Percentiles rank a stretch among this genome's conserved stretches.
Conservation (phyloP, 345 rosid species). For the Cardiospermum halicacabum region DNA sequence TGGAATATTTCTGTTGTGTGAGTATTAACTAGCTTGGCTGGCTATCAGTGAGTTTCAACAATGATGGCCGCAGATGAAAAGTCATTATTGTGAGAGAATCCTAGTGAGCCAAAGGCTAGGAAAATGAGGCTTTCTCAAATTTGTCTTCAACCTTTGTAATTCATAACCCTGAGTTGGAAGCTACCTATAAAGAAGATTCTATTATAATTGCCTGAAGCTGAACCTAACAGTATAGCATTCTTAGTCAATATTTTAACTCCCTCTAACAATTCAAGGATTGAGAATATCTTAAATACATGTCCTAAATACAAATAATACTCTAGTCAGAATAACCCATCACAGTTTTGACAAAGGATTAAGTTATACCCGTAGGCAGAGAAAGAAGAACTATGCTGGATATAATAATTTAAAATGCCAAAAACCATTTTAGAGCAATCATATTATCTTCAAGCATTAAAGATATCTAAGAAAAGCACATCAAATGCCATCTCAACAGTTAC, state of each 20-base stretch:
- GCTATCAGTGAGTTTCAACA: too few relatives aligned
- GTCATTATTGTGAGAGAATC: too few relatives aligned
- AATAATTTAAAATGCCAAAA: not conserved
- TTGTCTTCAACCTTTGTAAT: too few relatives aligned
- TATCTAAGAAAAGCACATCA: slow-evolving; percentile 8
- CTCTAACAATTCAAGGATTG: not conserved
- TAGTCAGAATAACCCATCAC: not conserved
- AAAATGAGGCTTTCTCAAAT: too few relatives aligned
- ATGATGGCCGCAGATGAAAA: too few relatives aligned
- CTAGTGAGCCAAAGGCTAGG: too few relatives aligned
- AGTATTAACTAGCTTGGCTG: too few relatives aligned
- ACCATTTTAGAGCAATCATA: not conserved
- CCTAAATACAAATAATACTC: not conserved
- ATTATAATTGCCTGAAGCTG: too few relatives aligned
- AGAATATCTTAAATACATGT: slow-evolving; percentile 3
- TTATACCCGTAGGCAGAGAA: not conserved
- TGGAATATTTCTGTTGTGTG: too few relatives aligned
- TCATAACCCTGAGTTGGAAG: too few relatives aligned
- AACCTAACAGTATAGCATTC: not conserved
- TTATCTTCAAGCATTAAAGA: not conserved
- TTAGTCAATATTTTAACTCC: not conserved
- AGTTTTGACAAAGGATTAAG: not conserved
- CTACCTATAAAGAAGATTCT: too few relatives aligned
- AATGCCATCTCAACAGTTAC: slow-evolving; percentile 13
- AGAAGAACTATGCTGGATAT: not conserved